Evolutionary conservation across 164 flowering plant genomes (phyloP).

Genomic region (Aristolochia fimbriata): DNA sequence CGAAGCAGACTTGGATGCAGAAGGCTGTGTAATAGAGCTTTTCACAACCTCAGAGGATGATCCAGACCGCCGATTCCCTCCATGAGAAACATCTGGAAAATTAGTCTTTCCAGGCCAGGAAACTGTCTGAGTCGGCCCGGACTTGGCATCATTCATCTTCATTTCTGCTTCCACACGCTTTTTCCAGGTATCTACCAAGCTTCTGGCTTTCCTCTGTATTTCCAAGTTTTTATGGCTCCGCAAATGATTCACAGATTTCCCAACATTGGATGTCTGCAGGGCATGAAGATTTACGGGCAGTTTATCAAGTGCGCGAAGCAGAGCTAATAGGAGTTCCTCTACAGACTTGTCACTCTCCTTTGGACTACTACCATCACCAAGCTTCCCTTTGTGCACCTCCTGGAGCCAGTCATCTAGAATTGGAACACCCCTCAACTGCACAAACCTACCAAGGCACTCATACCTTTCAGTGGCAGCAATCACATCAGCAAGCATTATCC

Average conservation of each 20-base stretch:
- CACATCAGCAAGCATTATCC: conserved; percentile 67
- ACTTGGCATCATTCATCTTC: conserved; percentile 69
- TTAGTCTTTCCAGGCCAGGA: conserved; percentile 53
- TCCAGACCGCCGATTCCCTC: conserved; percentile 39
- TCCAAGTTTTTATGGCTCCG: conserved; percentile 48
- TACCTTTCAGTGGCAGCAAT: conserved; percentile 60
- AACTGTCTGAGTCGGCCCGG: conserved; percentile 49
- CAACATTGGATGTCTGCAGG: conserved; percentile 68
- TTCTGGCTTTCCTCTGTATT: conserved; percentile 56
- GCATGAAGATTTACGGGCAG: conserved; percentile 85
- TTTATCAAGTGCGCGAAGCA: conserved; percentile 89
- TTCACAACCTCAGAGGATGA: conserved; percentile 48
- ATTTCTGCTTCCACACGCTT: conserved; percentile 92
- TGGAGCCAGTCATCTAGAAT: conserved; percentile 93
- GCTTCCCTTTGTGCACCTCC: conserved; percentile 76
- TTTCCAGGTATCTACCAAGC: conserved; percentile 98
- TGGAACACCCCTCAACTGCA: conserved; percentile 72
- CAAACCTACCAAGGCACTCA: conserved; percentile 75
- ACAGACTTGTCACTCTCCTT: conserved; percentile 61
- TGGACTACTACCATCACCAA: conserved; percentile 44
- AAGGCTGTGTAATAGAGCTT: conserved; percentile 39
- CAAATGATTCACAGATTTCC: conserved; percentile 80
- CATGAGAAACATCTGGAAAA: conserved; percentile 45
- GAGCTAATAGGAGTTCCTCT: conserved; percentile 75
- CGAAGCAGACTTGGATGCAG: conserved; percentile 40